These are phyloP conservation scores for Talaromyces sp. DNA, from an alignment of 2,329 filamentous ascomycete genomes.

Conservation along the genomic window DNA sequence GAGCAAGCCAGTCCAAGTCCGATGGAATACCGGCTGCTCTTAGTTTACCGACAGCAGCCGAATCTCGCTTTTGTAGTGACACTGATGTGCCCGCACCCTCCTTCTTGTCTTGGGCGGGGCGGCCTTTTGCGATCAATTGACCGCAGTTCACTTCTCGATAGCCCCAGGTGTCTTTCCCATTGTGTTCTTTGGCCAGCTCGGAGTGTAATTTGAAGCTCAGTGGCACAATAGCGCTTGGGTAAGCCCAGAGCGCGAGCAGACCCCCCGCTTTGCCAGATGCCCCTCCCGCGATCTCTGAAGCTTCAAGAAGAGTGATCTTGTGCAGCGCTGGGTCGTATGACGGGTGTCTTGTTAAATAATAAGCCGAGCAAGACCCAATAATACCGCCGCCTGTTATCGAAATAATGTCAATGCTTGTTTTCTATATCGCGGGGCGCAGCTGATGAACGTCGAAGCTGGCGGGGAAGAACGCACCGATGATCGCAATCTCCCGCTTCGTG, in stretches of 20 bases:
- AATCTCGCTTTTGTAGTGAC: constrained; percentile 53
- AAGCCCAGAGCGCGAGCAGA: constrained; percentile 85
- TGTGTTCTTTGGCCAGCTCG: constrained; percentile 78
- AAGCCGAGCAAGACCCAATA: constrained; percentile 86
- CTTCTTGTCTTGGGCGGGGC: constrained; percentile 32
- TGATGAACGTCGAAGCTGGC: neutral
- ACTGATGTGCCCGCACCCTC: constrained; percentile 32
- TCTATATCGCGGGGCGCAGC: constrained; percentile 6
- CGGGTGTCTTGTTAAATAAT: constrained; percentile 82
- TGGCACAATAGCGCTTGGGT: constrained; percentile 76
- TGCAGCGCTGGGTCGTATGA: constrained; percentile 70
- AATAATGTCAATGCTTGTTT: constrained; percentile 11
- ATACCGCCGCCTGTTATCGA: constrained; percentile 70
- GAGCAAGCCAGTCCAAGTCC: constrained; percentile 80
- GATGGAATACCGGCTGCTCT: constrained; percentile 61
- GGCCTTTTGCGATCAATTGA: constrained; percentile 51
- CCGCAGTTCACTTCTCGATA: constrained; percentile 78
- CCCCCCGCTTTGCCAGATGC: constrained; percentile 95
- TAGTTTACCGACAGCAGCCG: constrained; percentile 46
- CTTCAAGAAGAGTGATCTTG: constrained; percentile 81
- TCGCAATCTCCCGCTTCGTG: constrained; percentile 34
- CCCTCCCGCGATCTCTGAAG: constrained; percentile 76
- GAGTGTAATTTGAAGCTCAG: constrained; percentile 79
- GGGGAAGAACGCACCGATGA: constrained; percentile 28
- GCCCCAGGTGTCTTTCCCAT: constrained; percentile 75